Conservation (phyloP, 169 alveolate genomes). For the Toxoplasma gondii region DNA sequence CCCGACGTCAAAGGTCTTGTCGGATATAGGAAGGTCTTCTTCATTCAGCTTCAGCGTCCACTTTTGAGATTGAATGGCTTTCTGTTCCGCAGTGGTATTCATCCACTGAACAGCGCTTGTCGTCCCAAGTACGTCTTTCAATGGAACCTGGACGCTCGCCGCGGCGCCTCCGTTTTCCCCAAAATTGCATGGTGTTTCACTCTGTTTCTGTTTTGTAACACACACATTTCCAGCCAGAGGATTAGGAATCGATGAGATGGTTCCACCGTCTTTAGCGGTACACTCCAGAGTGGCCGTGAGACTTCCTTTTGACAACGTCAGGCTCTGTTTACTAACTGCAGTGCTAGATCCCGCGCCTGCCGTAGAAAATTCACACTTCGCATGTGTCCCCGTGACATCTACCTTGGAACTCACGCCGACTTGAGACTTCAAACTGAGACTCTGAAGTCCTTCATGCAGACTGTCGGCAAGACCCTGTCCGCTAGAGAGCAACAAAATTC, state of each 20-base stretch:
- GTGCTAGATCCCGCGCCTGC: not conserved
- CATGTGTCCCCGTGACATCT: not conserved
- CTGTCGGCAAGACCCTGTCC: not conserved
- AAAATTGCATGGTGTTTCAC: not conserved
- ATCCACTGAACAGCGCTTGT: not conserved
- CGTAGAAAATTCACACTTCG: not conserved
- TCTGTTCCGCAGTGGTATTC: too few species aligned
- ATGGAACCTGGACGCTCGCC: not conserved
- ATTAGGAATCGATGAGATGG: not conserved
- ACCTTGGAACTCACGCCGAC: not conserved
- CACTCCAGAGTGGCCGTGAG: not conserved
- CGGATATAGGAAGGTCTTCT: not conserved
- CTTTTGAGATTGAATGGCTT: not conserved
- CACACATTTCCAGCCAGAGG: not conserved
- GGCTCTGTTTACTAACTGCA: not conserved
- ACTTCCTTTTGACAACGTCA: not conserved
- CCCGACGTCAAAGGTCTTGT: slow-evolving; percentile 4
- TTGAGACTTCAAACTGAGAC: not conserved
- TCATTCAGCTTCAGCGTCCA: not conserved
- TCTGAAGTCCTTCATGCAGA: not conserved
- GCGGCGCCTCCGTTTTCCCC: not conserved
- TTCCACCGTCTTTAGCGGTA: not conserved
- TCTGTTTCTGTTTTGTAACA: not conserved
- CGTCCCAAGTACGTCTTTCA: not conserved
- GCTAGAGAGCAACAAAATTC: not conserved